A percentile compares a stretch with the other conserved stretches of the same genome.
Conservation (phyloP, 148 eudicot genomes). For the Dianthus caryophyllus region DNA sequence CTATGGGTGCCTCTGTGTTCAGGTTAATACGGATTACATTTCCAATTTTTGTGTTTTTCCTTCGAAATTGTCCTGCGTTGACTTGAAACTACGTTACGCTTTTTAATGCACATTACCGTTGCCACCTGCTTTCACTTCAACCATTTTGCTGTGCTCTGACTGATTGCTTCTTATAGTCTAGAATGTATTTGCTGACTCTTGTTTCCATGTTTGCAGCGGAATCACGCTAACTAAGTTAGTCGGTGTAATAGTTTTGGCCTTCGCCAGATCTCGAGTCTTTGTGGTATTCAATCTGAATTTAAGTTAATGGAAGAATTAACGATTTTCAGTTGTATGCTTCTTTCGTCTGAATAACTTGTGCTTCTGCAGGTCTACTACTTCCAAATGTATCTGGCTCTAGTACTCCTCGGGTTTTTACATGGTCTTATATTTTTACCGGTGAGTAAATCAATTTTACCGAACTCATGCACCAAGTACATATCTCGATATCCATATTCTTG, state of each 20-base stretch:
- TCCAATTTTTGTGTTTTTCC: background rate
- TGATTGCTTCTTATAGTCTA: no score
- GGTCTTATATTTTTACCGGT: slow-evolving; percentile 95
- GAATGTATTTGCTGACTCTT: background rate
- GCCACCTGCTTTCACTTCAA: no score
- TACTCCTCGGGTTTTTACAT: slow-evolving; percentile 93
- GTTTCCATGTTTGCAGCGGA: slow-evolving; percentile 53
- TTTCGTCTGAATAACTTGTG: background rate
- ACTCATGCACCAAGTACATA: background rate
- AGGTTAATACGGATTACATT: slow-evolving; percentile 60
- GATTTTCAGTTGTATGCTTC: background rate
- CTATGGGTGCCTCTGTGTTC: slow-evolving; percentile 99
- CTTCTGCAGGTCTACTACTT: slow-evolving; percentile 88
- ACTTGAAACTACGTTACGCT: background rate
- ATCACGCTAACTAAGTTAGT: slow-evolving; percentile 95
- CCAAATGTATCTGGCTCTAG: slow-evolving; percentile 92
- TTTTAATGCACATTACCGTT: no score
- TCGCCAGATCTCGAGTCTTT: slow-evolving; percentile 89
- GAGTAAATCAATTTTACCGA: slow-evolving; percentile 29
- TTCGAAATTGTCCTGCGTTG: background rate
- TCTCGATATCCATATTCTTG: slow-evolving; percentile 4
- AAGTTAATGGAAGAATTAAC: background rate
- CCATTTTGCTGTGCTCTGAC: background rate
- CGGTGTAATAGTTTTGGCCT: slow-evolving; percentile 90
- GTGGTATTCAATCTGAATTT: slow-evolving; percentile 53